Evolutionary conservation across 768 basidiomycete genomes (phyloP), one percentile per base, ranked within the genome.

Genomic region (Tephrocybe sp.): DNA sequence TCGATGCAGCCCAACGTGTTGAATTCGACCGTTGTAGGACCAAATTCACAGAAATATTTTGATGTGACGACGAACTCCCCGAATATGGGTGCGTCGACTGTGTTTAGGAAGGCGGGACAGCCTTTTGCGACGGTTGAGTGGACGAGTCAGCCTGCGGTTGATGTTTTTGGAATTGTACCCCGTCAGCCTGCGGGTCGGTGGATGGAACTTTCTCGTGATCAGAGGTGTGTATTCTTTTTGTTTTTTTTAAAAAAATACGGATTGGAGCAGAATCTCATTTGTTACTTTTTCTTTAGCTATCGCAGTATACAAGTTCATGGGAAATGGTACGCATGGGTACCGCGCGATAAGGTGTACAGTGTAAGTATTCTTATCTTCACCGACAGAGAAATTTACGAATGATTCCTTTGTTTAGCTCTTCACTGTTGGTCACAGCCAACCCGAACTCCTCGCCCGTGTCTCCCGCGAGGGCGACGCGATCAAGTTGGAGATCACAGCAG

Each of bases 61-160:
- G n/a, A n/a, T n/a, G n/a, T n/a, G n/a, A n/a, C 51, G 21, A 76
- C 76, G 27, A 65, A 67, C 43, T 45, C 63, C n/a, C 62, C 55
- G 4, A 42, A 54, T 16, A 42, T 50, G 15, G 54, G 53, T 19
- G 55, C 57, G 22, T 57, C 58, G 16, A 64, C 63, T 2, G 36
- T 68, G 6, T 53, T 64, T 36, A 47, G 39, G 9, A 60, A 63
- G 25, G 47, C 60, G 18, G 56, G 66, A 6, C 63, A 66, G 45
- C 73, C 71, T 2, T 47, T 73, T 22, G 77, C 69, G 1, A 56
- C 68, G 50, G 61, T 80, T 43, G 72, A 74, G 42, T 80, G 78
- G 77, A 57, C 55, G 24, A 63, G 53, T n/a, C 65, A 64, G n/a
- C 68, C 75, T 5, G 64, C 62, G 2, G 55, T 80, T 36, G 74